These are phyloP conservation scores for Shiraia sp. DNA, from an alignment of 2,329 filamentous ascomycete species.

Conservation along the genomic window DNA sequence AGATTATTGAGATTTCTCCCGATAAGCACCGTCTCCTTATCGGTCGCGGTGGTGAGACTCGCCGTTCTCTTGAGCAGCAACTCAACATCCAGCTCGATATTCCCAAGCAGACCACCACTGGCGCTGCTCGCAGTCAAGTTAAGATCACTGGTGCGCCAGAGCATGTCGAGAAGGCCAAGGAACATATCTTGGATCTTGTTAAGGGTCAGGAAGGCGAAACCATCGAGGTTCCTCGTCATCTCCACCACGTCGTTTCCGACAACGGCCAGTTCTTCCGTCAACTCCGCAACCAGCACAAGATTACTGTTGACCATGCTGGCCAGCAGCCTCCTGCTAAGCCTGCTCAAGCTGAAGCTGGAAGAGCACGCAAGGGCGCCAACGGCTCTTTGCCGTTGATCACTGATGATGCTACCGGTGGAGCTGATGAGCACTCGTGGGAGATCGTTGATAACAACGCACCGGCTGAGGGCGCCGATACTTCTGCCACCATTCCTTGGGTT, in stretches of 20 bases:
- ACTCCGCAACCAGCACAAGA: slow-evolving; percentile 80
- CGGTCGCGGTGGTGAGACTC: slow-evolving; percentile 85
- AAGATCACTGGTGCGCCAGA: slow-evolving; percentile 80
- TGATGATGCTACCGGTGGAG: slow-evolving; percentile 64
- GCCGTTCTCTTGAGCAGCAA: slow-evolving; percentile 81
- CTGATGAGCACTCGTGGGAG: slow-evolving; percentile 80
- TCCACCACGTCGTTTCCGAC: slow-evolving; percentile 85
- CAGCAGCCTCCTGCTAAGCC: slow-evolving; percentile 75
- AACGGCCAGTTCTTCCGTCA: slow-evolving; percentile 93
- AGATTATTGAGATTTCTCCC: slow-evolving; percentile 78
- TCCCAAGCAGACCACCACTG: slow-evolving; percentile 71
- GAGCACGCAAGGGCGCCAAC: slow-evolving; percentile 57
- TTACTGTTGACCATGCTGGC: slow-evolving; percentile 89
- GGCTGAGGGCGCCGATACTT: slow-evolving; percentile 56
- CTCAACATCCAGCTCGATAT: slow-evolving; percentile 89
- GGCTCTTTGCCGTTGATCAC: slow-evolving; percentile 87
- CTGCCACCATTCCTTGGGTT: slow-evolving; percentile 79
- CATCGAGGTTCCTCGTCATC: slow-evolving; percentile 76
- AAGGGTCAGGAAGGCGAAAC: slow-evolving; percentile 90
- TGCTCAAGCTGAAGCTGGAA: slow-evolving; percentile 52
- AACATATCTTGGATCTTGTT: slow-evolving; percentile 75
- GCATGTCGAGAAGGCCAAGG: slow-evolving; percentile 83
- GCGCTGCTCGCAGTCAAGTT: slow-evolving; percentile 79
- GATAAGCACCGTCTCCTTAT: slow-evolving; percentile 92
- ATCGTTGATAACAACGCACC: slow-evolving; percentile 67